Evolutionary conservation across 1,284 basidiomycete species (phyloP), one percentile per base, ranked within the genome.

Genomic region (Phaffia rhodozyma): DNA sequence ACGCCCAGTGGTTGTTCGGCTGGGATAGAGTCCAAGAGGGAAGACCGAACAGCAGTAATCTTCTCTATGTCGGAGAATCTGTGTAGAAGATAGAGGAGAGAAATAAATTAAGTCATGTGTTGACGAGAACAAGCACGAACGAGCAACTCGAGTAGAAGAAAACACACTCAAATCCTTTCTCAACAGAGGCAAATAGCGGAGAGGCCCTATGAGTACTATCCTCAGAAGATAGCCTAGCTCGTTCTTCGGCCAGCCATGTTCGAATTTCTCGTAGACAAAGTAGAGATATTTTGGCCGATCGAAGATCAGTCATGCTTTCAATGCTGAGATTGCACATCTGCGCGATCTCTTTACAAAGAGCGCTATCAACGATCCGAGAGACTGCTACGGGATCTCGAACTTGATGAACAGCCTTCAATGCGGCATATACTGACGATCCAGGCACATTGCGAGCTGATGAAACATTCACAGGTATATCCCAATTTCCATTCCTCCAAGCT

Each of bases 401-500:
- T 5, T 86, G 81, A 69, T 91, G 83, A 16, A 90, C 77, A 0
- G 88, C 84, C 34, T 86, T 83, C 29, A 98, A 78, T 16, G 89
- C 85, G 29, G 81, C 78, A 74, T 93, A 97, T 3, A 96, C 76
- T 1, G 84, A 77, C 20, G 81, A 78, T n/a, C 81, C 83, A 6
- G 82, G 74, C 29, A 78, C 77, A 18, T 77, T 67, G 3, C 62
- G 57, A 30, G 61, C 57, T 5, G 61, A 60, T n/a, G 68, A 27
- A 34, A 58, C 23, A 9, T 57, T 66, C 59, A 89, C 81, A 0
- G 93, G 91, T 16, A 96, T 78, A 72, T 97, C 91, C 93, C 94
- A 97, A 0, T 84, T 85, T 63, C 87, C 86, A 1, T 90, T 90
- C 49, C 90, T 81, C 92, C 92, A 96, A 6, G 87, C 91, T 0